Evolutionary conservation across 2,329 filamentous ascomycete species (phyloP), one percentile per base, ranked within the genome.

Genomic region (Aspergillus hiratsukae): DNA sequence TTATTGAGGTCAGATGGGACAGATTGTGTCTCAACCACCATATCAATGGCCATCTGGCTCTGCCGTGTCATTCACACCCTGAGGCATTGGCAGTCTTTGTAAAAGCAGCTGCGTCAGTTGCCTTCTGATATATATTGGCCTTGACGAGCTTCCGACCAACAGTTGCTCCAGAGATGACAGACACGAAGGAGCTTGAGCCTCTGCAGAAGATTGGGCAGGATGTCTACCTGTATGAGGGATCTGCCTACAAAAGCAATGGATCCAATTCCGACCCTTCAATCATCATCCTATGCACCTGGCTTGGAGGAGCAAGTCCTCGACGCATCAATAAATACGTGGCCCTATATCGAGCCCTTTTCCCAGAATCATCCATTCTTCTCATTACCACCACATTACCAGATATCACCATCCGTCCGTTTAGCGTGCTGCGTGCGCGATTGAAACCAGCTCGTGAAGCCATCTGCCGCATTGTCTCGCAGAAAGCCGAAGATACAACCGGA

Each of bases 271-370:
- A 56, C 8, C 61, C 64, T 11, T 56, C 61, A 19, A 53, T 68
- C 41, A 57, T 68, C 19, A 64, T 66, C 28, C 58, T 69, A 14
- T 68, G 65, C 43, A 66, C 64, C 25, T 67, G 64, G 65, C 55
- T 66, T 1, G 66, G 66, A 28, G 66, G 64, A n/a, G 64, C 66
- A 28, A 68, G 61, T 2, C 64, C 65, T 17, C 61, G 61, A 27
- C 61, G 64, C 14, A 69, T 68, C 59, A 58, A 61, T 52, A 67
- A 68, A 57, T 68, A 67, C 55, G 37, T 65, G 14, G 35, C 54
- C 5, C 57, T 58, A 21, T 66, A 69, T 41, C 64, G 49, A 3
- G 37, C 54, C 7, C 25, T 63, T 2, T 66, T 65, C 37, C 64
- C 66, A 9, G 14, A 48, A 14, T 56, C 66, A 6, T 56, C 54